Conservation (phyloP, 106 monocot genomes). For the Alisma plantagoaquatica region DNA sequence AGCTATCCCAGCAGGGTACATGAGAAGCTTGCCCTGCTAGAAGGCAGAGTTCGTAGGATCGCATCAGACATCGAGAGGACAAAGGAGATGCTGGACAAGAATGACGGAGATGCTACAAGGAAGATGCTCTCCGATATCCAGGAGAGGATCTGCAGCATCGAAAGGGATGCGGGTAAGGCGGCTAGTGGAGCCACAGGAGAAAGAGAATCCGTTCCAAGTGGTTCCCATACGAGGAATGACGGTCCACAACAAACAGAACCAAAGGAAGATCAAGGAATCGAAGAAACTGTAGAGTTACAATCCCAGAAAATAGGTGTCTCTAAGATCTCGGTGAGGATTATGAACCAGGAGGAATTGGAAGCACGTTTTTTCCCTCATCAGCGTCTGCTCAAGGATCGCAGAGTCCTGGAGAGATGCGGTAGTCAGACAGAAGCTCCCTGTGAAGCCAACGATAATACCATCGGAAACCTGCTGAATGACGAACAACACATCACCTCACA, state of each 20-base stretch:
- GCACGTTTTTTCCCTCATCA: conserved; percentile 93
- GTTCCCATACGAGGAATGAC: neutral
- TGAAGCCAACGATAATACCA: conserved; percentile 28
- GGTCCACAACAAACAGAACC: too few species aligned
- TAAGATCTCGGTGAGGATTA: conserved; percentile 15
- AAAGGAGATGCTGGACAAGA: conserved; percentile 80
- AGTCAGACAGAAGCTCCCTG: conserved; percentile 10
- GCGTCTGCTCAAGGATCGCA: conserved; percentile 37
- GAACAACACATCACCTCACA: conserved; percentile 57
- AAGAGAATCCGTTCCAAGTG: conserved; percentile 13
- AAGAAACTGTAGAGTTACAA: neutral
- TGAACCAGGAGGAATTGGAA: conserved; percentile 63
- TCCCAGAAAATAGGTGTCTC: neutral
- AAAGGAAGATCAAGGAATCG: too few species aligned
- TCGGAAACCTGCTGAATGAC: too few species aligned
- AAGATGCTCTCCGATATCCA: conserved; percentile 76
- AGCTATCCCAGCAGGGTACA: conserved; percentile 65
- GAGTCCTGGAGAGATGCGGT: too few species aligned
- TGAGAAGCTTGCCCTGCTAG: conserved; percentile 84
- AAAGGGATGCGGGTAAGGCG: conserved; percentile 55
- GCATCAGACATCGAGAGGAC: conserved; percentile 85
- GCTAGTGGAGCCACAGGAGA: conserved; percentile 30
- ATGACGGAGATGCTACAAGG: conserved; percentile 56
- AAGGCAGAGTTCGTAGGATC: conserved; percentile 88
- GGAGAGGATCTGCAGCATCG: conserved; percentile 68